Base-by-base conservation (phyloP, 352 stramenopile genomes). In the Blastocystis sp. region DNA sequence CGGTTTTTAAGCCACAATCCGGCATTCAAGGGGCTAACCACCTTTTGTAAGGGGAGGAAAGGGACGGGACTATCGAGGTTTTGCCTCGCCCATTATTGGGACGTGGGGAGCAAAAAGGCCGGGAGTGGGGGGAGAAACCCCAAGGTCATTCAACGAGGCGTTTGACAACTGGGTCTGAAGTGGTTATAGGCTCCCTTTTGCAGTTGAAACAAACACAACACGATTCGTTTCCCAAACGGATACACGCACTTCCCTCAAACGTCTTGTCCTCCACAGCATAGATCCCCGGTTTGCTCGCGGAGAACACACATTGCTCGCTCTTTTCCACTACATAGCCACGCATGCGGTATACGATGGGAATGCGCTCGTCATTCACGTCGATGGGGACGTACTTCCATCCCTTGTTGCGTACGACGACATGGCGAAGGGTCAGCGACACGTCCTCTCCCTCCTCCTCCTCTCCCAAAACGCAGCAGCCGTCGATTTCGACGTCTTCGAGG, bases 381-480 rank as follows among this genome's bases (percentile, higher is more conserved):
- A 91, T 76, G 2, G 82, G 40, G n/a, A 90, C 89, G 71, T 91
- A 90, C 1, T 91, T 76, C 90, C 92, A 93, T 70, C 92, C 92
- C 76, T 93, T 90, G 90, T 95, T 94, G 66, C 91, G 89, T 0
- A 95, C 91, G n/a, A 79, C 82, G 17, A 94, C 91, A 21, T 89
- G 91, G 43, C 93, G 89, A 78, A 95, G 87, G 14, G 93, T 70
- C 17, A 94, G 89, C 42, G 91, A 89, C 48, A 92, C 93, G 91
- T 95, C 92, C 21, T 95, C 81, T 66, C 94, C 89, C 57, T 95
- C 89, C 70, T 89, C 92, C 89, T 94, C 89, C 84, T 95, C 92
- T 52, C 93, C 90, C 76, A 95, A 89, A 19, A 94, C 79, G 10
- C 93, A 89, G 57, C 90, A 90, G 57, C 93, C 93, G 91, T 95